Conservation (phyloP, 345 rosid species). For the Lepidium africanum region DNA sequence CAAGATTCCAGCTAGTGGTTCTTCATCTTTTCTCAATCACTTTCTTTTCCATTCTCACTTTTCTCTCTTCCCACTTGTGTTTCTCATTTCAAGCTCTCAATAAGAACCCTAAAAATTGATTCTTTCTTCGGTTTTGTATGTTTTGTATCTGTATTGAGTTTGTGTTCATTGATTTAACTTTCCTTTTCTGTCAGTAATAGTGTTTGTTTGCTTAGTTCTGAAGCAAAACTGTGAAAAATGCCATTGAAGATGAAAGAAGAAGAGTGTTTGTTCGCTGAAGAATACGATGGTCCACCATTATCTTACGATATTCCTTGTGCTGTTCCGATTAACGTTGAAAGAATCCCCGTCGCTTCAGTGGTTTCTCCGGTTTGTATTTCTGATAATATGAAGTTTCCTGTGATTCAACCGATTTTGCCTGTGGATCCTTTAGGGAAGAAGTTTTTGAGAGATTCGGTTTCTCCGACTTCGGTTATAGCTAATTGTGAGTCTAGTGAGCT, state of each 20-base stretch:
- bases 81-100: neutral
- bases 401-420: conserved; percentile 67
- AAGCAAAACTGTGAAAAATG: conserved; percentile 19
- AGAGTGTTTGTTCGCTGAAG: conserved; percentile 70
- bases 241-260: conserved; percentile 33
- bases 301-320: conserved; percentile 79
- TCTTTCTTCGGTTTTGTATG: neutral
- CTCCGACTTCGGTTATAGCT: conserved; percentile 36
- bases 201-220: neutral
- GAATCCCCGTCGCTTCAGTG: conserved; percentile 92
- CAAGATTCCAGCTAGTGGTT: conserved; percentile 31
- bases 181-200: too few species aligned
- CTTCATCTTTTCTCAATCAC: conserved; percentile 23
- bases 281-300: conserved; percentile 86
- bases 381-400: conserved; percentile 57
- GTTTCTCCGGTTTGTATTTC: conserved; percentile 61
- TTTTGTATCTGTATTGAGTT: neutral
- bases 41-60: conserved; percentile 1
- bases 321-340: conserved; percentile 74
- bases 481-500: conserved; percentile 21
- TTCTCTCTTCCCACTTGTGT: conserved; percentile 7
- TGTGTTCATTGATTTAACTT: too few species aligned
- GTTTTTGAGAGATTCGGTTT: conserved; percentile 38
- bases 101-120: conserved; percentile 13
- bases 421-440: conserved; percentile 36